Evolutionary conservation across 1,284 basidiomycete species (phyloP), one percentile per base, ranked within the genome.

Genomic region (Ganoderma boninense): DNA sequence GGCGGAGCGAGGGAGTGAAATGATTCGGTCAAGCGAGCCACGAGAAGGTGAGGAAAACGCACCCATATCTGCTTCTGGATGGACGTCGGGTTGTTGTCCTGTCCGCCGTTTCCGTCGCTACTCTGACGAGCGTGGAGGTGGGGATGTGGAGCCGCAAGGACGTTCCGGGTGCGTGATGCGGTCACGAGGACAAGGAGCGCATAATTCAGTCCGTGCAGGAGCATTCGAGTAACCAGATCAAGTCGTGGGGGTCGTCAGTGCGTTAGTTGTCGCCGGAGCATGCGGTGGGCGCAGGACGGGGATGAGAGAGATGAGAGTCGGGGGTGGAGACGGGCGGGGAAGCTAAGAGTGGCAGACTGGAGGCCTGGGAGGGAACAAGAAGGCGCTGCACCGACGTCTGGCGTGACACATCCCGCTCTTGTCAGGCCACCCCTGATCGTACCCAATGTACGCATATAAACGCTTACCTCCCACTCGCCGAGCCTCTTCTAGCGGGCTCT

Each of bases 31-130:
- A 29, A 40, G 62, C 40, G 42, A 26, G 43, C 35, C 11, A 38
- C 11, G 35, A 35, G 63, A 16, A 32, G 16, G n/a, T 20, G 35
- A 13, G 14, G 32, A 23, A 14, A 2, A 64, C 63, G 35, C 63
- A 64, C 63, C 63, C 63, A 64, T 52, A 64, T 64, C 35, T 64
- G 46, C 63, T 35, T 52, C 49, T 54, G 46, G 26, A 49, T 52
- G 11, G 40, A 1, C 20, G 38, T 16, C n/a, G 42, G 49, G 13
- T 26, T 52, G 49, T 26, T 52, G 23, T 14, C 23, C 23, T n/a
- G 23, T 14, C 60, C 40, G n/a, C 54, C 54, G 5, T 57, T 54
- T 1, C n/a, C 38, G 18, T n/a, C 59, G 11, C 59, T 23, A n/a
- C 60, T 62, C 60, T 62, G 60, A 3, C 60, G 60, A 13, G 8